These are phyloP conservation scores for Zopfochytrium polystomum DNA, from an alignment of 371 early-diverging fungal genomes.

Conservation along the genomic window DNA sequence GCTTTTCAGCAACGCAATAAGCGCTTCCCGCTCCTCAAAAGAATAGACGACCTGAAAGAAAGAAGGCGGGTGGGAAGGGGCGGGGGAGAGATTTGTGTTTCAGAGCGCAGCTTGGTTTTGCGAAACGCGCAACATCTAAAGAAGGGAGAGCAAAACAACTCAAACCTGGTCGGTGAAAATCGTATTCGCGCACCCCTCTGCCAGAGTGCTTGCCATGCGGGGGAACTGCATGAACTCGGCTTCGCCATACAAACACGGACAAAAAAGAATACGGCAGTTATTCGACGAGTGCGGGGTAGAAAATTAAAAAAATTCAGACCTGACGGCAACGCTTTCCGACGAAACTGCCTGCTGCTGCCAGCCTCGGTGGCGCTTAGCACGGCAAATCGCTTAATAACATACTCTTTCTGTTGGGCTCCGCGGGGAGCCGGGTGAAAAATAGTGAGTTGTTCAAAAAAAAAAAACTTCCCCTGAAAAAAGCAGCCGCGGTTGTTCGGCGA, in stretches of 20 bases:
- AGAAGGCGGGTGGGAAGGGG: no score
- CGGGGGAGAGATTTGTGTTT: no score
- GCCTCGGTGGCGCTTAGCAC: no score
- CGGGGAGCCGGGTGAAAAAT: neutral
- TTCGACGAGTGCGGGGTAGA: neutral
- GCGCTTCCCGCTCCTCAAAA: slow-evolving; percentile 32
- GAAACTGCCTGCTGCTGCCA: slow-evolving; percentile 13
- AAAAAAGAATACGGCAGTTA: no score
- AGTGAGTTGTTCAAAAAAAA: slow-evolving; percentile 3
- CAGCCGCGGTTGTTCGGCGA: no score
- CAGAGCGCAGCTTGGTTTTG: no score
- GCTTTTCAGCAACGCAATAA: slow-evolving; percentile 49
- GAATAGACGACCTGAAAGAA: slow-evolving; percentile 45
- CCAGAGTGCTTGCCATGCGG: slow-evolving; percentile 43
- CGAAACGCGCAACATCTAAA: no score
- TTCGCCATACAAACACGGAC: no score
- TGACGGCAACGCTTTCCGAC: neutral
- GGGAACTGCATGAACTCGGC: slow-evolving; percentile 49
- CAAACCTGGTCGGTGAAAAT: slow-evolving; percentile 66
- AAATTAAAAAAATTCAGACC: slow-evolving; percentile 10
- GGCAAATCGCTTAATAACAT: no score
- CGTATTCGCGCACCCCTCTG: slow-evolving; percentile 46
- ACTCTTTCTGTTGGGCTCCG: no score
- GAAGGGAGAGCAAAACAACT: no score
- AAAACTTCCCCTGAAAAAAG: neutral